Evolutionary conservation across 176 grass and related monocot genomes (phyloP).

Genomic region (Rhipidocladum racemiflorum): DNA sequence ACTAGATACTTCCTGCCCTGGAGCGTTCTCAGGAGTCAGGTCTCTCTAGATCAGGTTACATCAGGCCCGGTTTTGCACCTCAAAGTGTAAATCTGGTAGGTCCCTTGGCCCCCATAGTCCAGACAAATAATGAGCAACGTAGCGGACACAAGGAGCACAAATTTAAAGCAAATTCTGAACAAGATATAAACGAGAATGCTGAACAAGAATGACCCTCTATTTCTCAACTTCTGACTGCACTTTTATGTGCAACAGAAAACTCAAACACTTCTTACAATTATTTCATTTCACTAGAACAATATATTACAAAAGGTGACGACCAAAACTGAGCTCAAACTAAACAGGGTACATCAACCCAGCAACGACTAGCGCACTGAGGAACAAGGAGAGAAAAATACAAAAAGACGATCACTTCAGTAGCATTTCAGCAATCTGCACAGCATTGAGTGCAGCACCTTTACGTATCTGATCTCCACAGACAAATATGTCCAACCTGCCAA

Average conservation of each 20-base stretch:
- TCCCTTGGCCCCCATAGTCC: neutral
- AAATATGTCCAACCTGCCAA: constrained; percentile 87
- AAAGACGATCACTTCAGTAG: constrained; percentile 52
- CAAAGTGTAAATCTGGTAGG: neutral
- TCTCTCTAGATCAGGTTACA: neutral
- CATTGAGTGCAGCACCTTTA: constrained; percentile 97
- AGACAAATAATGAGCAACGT: neutral
- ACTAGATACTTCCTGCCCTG: neutral
- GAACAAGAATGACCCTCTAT: neutral
- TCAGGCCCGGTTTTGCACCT: neutral
- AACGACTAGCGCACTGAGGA: neutral
- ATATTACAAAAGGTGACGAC: constrained; percentile 13
- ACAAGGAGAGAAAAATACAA: neutral
- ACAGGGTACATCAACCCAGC: neutral
- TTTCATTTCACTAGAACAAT: constrained; percentile 20
- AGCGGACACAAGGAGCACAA: neutral
- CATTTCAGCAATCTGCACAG: constrained; percentile 93
- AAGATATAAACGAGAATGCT: neutral
- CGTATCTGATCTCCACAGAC: constrained; percentile 97
- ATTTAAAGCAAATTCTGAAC: neutral
- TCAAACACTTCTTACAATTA: neutral
- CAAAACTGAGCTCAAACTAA: constrained; percentile 35
- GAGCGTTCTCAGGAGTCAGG: neutral
- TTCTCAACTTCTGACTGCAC: neutral
- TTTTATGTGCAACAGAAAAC: constrained; percentile 14